Conservation (phyloP, 306 rosid species). For the Cucumis hystrix region DNA sequence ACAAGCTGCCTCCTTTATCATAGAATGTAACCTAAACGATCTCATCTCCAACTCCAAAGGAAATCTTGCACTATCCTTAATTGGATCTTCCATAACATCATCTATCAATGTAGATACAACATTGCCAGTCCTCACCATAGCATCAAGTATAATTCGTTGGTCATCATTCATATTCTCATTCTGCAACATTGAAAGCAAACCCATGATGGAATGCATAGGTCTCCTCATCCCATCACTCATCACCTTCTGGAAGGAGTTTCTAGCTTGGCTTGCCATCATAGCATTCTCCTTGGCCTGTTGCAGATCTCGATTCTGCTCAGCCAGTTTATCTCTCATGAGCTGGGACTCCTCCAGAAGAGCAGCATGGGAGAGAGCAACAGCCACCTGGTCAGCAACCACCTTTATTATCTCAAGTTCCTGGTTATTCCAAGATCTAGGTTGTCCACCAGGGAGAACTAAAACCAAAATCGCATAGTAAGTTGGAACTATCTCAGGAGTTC, state of each 20-base stretch:
- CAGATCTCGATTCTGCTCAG: conserved; percentile 87
- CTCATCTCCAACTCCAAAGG: conserved; percentile 67
- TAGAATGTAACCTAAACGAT: conserved; percentile 61
- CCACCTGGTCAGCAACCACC: conserved; percentile 99
- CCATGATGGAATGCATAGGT: conserved; percentile 96
- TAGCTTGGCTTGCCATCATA: conserved; percentile 98
- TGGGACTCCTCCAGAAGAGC: conserved; percentile 98
- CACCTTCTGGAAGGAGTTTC: conserved; percentile 80
- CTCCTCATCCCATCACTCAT: conserved; percentile 99
- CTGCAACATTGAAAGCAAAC: conserved; percentile 80
- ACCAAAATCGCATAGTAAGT: conserved; percentile 78
- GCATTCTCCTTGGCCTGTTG: conserved; percentile 80
- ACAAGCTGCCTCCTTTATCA: conserved; percentile 94
- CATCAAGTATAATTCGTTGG: conserved; percentile 66
- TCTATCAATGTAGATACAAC: conserved; percentile 77
- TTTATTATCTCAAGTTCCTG: conserved; percentile 87
- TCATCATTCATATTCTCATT: conserved; percentile 54
- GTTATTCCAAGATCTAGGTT: conserved; percentile 69
- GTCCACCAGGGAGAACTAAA: conserved; percentile 77
- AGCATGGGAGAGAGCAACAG: conserved; percentile 98
- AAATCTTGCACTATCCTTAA: conserved; percentile 69
- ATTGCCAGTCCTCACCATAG: conserved; percentile 81
- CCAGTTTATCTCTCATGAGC: conserved; percentile 92
- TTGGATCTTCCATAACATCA: conserved; percentile 80
- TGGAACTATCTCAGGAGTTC: conserved; percentile 83